Evolutionary conservation across 441 rosid species (phyloP).

Genomic region (Eruca vesicaria): DNA sequence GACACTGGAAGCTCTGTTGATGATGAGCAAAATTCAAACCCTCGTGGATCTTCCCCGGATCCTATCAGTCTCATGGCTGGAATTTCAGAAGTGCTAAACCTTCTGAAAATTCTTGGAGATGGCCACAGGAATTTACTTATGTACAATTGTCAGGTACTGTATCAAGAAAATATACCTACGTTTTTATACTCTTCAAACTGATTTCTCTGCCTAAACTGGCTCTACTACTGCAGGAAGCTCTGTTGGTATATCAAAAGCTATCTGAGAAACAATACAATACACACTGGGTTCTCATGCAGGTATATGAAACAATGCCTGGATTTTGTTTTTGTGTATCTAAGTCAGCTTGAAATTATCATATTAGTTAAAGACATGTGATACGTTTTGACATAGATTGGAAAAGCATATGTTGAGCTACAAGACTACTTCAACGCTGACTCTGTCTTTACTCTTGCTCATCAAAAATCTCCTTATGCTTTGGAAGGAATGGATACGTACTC

Average conservation of each 20-base stretch:
- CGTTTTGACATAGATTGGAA: slow-evolving; percentile 62
- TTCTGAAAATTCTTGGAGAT: slow-evolving; percentile 52
- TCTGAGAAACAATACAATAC: slow-evolving; percentile 56
- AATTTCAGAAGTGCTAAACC: slow-evolving; percentile 43
- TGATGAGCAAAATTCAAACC: slow-evolving; percentile 31
- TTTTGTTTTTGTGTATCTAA: background rate
- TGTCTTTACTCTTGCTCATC: slow-evolving; percentile 67
- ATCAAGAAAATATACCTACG: background rate
- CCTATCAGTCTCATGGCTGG: slow-evolving; percentile 38
- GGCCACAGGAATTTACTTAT: slow-evolving; percentile 48
- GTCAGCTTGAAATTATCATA: slow-evolving; percentile 3
- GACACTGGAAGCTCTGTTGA: slow-evolving; percentile 42
- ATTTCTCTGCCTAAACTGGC: background rate
- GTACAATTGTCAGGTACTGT: slow-evolving; percentile 52
- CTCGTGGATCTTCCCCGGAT: slow-evolving; percentile 31
- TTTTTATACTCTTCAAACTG: slow-evolving; percentile 7
- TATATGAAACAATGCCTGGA: background rate
- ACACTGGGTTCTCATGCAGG: slow-evolving; percentile 59
- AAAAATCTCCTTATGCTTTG: slow-evolving; percentile 56
- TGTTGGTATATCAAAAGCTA: slow-evolving; percentile 44
- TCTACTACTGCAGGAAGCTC: slow-evolving; percentile 48
- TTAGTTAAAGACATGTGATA: background rate
- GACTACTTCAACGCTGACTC: slow-evolving; percentile 70
- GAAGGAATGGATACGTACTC: slow-evolving; percentile 84
- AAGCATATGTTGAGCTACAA: slow-evolving; percentile 68